phyloP scores from a whole-genome alignment of 208 protist species.

The Angomonas deanei region DNA sequence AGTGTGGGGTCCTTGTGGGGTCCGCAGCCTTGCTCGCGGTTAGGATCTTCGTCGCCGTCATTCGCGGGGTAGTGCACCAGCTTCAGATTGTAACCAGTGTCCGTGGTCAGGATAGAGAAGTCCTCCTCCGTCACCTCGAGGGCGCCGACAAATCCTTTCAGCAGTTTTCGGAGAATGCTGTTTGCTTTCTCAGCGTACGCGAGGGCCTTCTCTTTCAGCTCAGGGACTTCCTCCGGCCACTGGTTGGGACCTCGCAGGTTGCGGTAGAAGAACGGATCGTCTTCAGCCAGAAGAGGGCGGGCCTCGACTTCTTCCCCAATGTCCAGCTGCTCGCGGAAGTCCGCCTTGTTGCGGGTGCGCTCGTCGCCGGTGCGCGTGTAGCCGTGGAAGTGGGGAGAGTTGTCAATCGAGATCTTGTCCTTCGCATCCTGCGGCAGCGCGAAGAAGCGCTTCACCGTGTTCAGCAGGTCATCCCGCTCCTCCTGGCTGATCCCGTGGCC shows the following conservation, averaged over 20 bases:
- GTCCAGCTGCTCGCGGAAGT: constrained; percentile 11
- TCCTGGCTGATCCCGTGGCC: background rate
- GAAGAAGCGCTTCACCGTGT: background rate
- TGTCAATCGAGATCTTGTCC: constrained; percentile 1
- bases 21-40: constrained; percentile 1
- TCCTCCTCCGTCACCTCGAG: constrained; percentile 4
- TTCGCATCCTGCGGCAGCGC: constrained; percentile 1
- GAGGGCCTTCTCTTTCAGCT: constrained; percentile 3
- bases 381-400: background rate
- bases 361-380: background rate
- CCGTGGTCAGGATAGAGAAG: background rate
- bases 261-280: background rate
- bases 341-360: constrained; percentile 1
- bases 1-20: constrained; percentile 4
- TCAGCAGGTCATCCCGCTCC: background rate
- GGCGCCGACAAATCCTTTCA: constrained; percentile 6
- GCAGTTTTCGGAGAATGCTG: background rate
- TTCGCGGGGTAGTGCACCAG: constrained; percentile 7
- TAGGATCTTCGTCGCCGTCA: background rate
- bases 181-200: background rate
- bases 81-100: background rate
- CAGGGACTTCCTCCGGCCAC: constrained; percentile 7
- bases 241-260: constrained; percentile 12
- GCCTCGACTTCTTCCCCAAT: background rate
- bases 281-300: background rate